These are phyloP conservation scores for Phytophthora constricta DNA, from an alignment of 352 stramenopile genomes.

Conservation along the genomic window DNA sequence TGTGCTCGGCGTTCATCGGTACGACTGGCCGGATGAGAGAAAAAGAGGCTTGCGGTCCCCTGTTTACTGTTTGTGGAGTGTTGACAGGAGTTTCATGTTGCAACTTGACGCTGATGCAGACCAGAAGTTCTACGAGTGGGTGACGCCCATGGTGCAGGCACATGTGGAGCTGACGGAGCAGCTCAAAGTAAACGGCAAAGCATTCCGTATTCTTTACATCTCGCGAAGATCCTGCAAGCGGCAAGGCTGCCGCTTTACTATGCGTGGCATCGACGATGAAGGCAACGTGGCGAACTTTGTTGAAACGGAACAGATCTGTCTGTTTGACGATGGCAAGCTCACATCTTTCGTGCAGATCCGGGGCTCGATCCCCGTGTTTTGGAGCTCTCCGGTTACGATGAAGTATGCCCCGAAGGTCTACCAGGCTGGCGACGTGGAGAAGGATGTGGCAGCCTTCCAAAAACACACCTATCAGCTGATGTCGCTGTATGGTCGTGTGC, in stretches of 20 bases:
- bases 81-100: constrained; percentile 5
- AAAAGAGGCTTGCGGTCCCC: too few species aligned
- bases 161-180: constrained; percentile 63
- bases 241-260: constrained; percentile 92
- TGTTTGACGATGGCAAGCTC: constrained; percentile 64
- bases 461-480: constrained; percentile 70
- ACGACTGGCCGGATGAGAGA: too few species aligned
- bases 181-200: constrained; percentile 51
- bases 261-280: constrained; percentile 90
- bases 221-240: constrained; percentile 78
- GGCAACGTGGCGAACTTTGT: constrained; percentile 96
- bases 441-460: constrained; percentile 63
- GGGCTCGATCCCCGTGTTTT: constrained; percentile 95
- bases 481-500: constrained; percentile 73
- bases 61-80: too few species aligned
- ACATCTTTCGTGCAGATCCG: constrained; percentile 88
- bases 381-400: constrained; percentile 89
- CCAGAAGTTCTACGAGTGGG: constrained; percentile 80
- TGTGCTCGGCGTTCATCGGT: constrained; percentile 68
- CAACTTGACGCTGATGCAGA: constrained; percentile 33
- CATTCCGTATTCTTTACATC: constrained; percentile 80
- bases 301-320: constrained; percentile 94
- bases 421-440: constrained; percentile 43
- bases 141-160: constrained; percentile 82
- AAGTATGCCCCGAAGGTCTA: constrained; percentile 95